Base-by-base conservation (phyloP, 495 filamentous ascomycete genomes). In the Aspergillus saccharolyticus region DNA sequence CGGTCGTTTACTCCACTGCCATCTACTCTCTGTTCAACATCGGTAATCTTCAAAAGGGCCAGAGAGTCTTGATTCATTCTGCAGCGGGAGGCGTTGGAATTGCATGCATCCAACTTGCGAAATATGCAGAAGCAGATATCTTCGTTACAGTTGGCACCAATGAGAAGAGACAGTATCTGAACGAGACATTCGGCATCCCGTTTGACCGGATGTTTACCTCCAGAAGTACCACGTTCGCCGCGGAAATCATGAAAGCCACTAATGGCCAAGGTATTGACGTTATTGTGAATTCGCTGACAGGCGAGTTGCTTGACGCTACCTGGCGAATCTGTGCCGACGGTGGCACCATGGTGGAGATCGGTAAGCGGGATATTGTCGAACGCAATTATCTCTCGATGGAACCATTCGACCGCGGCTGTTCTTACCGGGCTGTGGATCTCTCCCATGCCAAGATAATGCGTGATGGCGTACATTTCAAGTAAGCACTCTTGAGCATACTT, bases 11-110 rank as follows among this genome's bases (percentile, higher is more conserved):
- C 58, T 39, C 60, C 7, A 79, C 77, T 0, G 62, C 72, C 0
- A 56, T 79, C 0, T 75, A 78, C 58, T 58, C 62, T 1, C 45
- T 84, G 0, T 52, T 74, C 7, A 39, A 77, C 39, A 19, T 75
- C 30, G 71, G 64, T 1, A 53, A 63, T 12, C 30, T 74, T 3
- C 18, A 67, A 42, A 61, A 63, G 14, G 70, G 61, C 39, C 62
- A 71, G 53, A 66, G 66, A 0, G 62, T 80, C 4, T 67, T 82
- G 0, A 76, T 81, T 39, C 76, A 78, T 49, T 62, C 72, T 15
- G 76, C 68, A 0, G 63, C 74, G 4, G 77, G 79, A 7, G 77
- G 68, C 4, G 67, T 75, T 12, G 78, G 78, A 4, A 66, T 76
- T 52, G 72, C 72, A 19, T 65, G 69, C 3, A 71, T 80, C 19